Evolutionary conservation across 306 rosid species (phyloP).

Genomic region (Fagus crenata): DNA sequence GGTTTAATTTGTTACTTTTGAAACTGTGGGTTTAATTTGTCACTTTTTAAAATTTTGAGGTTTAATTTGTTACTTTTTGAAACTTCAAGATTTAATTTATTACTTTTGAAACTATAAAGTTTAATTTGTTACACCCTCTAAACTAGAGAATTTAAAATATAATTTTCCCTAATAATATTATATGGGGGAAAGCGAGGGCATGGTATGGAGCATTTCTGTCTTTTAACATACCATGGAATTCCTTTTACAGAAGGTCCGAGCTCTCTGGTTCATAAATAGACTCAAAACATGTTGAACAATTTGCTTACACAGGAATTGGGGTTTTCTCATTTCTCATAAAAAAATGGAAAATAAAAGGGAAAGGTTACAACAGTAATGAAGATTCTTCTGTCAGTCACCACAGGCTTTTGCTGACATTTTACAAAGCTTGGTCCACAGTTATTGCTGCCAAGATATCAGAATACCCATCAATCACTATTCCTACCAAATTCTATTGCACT

Average conservation of each 20-base stretch:
- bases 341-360: slow-evolving; percentile 31
- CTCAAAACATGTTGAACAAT: slow-evolving; percentile 50
- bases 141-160: no score
- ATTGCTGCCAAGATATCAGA: slow-evolving; percentile 42
- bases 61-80: no score
- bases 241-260: slow-evolving; percentile 49
- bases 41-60: no score
- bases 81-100: no score
- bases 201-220: slow-evolving; percentile 68
- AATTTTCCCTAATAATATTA: not conserved
- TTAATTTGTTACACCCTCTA: no score
- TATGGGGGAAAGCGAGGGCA: slow-evolving; percentile 8
- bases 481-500: not conserved
- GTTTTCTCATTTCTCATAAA: slow-evolving; percentile 36
- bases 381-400: slow-evolving; percentile 54
- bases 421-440: slow-evolving; percentile 53
- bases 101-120: no score
- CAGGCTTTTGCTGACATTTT: slow-evolving; percentile 60
- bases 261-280: slow-evolving; percentile 52
- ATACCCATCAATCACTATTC: slow-evolving; percentile 42
- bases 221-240: slow-evolving; percentile 34
- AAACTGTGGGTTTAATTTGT: no score
- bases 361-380: slow-evolving; percentile 51
- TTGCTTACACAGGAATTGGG: slow-evolving; percentile 55
- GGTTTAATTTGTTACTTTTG: no score